Conservation (phyloP, 495 filamentous ascomycete genomes). For the Immersiella caudata region DNA sequence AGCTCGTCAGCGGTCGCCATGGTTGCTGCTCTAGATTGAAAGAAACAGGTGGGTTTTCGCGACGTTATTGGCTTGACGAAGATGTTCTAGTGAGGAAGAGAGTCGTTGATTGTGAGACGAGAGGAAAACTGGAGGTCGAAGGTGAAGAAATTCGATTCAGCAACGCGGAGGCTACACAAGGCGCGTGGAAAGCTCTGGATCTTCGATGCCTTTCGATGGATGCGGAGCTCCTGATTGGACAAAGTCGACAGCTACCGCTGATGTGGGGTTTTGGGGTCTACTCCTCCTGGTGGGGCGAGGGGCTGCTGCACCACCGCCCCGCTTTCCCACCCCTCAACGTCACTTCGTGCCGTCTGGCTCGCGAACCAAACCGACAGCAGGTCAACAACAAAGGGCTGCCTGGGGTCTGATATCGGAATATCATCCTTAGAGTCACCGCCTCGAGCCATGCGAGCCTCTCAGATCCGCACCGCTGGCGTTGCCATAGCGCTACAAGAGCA, state of each 20-base stretch:
- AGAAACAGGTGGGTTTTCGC: neutral
- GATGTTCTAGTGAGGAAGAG: neutral
- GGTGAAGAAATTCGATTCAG: slow-evolving; percentile 1
- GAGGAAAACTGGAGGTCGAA: neutral
- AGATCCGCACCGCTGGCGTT: too few species aligned
- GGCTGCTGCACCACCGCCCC: neutral
- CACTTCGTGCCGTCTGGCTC: neutral
- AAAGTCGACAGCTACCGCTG: neutral
- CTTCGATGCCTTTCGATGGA: slow-evolving; percentile 15
- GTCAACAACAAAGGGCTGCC: too few species aligned
- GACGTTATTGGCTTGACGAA: slow-evolving; percentile 11
- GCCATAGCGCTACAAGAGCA: too few species aligned
- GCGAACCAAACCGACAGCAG: neutral
- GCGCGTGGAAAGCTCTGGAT: slow-evolving; percentile 11
- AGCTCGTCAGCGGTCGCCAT: slow-evolving; percentile 64
- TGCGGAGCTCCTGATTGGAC: slow-evolving; percentile 8
- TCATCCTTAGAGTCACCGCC: too few species aligned
- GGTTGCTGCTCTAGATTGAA: slow-evolving; percentile 3
- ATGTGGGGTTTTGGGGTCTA: neutral
- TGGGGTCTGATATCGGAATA: too few species aligned
- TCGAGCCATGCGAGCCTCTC: too few species aligned
- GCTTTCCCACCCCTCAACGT: neutral
- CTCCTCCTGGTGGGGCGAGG: slow-evolving; percentile 1
- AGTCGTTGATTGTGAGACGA: neutral
- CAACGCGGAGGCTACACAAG: neutral